These are phyloP conservation scores for Atkinsonella hypoxylon DNA, from an alignment of 2,329 filamentous ascomycete genomes.

Conservation along the genomic window DNA sequence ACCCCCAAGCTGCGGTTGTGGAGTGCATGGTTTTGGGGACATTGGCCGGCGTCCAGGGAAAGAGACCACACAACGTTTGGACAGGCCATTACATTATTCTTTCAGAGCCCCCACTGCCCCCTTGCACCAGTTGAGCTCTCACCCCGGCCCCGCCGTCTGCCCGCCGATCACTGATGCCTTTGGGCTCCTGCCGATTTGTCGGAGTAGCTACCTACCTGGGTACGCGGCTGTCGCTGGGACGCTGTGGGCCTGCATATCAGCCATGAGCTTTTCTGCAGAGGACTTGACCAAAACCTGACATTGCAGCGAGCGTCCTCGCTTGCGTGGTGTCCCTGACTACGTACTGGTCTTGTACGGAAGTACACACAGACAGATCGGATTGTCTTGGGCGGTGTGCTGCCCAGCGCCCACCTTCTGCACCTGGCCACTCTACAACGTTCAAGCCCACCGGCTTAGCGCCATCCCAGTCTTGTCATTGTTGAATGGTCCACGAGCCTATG, in stretches of 20 bases:
- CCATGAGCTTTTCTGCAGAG: neutral
- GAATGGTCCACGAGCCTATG: neutral
- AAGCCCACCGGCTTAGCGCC: neutral
- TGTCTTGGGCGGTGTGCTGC: neutral
- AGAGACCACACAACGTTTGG: neutral
- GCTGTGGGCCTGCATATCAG: neutral
- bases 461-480: constrained; percentile 2
- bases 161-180: neutral
- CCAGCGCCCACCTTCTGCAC: neutral
- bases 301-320: neutral
- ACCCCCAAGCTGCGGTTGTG: neutral
- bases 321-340: neutral
- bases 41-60: neutral
- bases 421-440: neutral
- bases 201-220: constrained; percentile 1
- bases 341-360: neutral
- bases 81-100: neutral
- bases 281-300: neutral
- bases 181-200: constrained; percentile 6
- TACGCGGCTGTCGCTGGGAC: neutral
- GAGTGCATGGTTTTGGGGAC: no score
- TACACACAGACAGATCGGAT: no score
- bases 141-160: constrained; percentile 3
- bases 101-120: constrained; percentile 1
- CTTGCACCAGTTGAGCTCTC: neutral